Conservation (phyloP, 768 basidiomycete genomes). For the Lentinula sp. region DNA sequence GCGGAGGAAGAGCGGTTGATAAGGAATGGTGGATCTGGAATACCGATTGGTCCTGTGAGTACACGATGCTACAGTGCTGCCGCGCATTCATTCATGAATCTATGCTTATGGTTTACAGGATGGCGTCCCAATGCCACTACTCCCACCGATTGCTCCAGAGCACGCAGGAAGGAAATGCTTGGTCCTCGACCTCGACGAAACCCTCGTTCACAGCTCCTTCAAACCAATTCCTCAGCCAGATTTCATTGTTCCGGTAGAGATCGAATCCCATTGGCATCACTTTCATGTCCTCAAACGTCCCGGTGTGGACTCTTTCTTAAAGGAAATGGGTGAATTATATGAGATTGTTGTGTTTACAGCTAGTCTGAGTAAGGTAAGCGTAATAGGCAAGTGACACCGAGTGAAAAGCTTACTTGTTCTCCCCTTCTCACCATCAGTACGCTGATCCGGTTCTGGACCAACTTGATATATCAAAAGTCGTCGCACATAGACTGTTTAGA, state of each 20-base stretch:
- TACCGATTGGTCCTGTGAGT: conserved; percentile 87
- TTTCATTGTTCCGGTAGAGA: conserved; percentile 98
- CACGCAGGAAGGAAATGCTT: conserved; percentile 91
- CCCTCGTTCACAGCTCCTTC: conserved; percentile 95
- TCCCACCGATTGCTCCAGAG: conserved; percentile 76
- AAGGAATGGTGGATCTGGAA: conserved; percentile 87
- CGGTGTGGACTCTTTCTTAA: conserved; percentile 94
- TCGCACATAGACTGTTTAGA: conserved; percentile 90
- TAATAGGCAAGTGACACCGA: conserved; percentile 1
- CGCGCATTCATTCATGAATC: background rate
- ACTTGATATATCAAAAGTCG: conserved; percentile 88
- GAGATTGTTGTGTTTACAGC: conserved; percentile 98
- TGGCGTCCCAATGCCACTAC: conserved; percentile 78
- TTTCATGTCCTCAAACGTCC: conserved; percentile 99
- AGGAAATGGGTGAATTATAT: conserved; percentile 97
- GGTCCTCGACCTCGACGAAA: conserved; percentile 96
- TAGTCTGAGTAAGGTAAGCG: conserved; percentile 85
- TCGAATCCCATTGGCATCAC: conserved; percentile 97
- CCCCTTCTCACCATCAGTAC: conserved; percentile 49
- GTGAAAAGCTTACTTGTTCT: background rate
- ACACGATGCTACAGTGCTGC: background rate
- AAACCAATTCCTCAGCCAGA: conserved; percentile 96
- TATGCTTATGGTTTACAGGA: conserved; percentile 35
- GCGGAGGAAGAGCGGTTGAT: conserved; percentile 91
- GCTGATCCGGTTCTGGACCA: conserved; percentile 97